These are phyloP conservation scores for Begonia fuchsioides DNA, from an alignment of 306 rosid species.

Conservation along the genomic window DNA sequence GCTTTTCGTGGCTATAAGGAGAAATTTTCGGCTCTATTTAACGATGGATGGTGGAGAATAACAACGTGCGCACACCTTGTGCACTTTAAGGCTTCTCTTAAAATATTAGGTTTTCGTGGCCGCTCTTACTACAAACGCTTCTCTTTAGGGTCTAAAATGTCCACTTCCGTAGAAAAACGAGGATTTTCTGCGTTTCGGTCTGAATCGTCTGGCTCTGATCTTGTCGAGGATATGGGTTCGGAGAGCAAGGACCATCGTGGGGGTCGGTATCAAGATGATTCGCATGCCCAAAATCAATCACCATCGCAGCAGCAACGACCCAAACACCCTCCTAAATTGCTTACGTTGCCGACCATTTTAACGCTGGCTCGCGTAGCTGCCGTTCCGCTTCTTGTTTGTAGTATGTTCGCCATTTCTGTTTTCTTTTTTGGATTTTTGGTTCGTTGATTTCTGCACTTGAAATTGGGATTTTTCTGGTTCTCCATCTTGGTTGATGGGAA, in stretches of 20 bases:
- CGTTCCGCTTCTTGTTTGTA: slow-evolving; percentile 61
- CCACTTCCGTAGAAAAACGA: slow-evolving; percentile 13
- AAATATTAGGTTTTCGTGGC: slow-evolving; percentile 17
- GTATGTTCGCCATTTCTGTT: slow-evolving; percentile 22
- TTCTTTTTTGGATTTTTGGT: not conserved
- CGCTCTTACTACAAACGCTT: slow-evolving; percentile 8
- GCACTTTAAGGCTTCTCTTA: slow-evolving; percentile 17
- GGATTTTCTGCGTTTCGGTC: slow-evolving; percentile 14
- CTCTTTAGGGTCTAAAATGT: slow-evolving; percentile 5
- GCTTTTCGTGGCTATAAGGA: not conserved
- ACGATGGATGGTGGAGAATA: slow-evolving; percentile 16
- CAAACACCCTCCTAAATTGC: slow-evolving; percentile 40
- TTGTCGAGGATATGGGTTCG: slow-evolving; percentile 40
- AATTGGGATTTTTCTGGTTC: slow-evolving; percentile 8
- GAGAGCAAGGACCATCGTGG: slow-evolving; percentile 26
- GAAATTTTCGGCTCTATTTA: slow-evolving; percentile 4
- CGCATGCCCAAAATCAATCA: slow-evolving; percentile 9
- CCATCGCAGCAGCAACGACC: slow-evolving; percentile 14
- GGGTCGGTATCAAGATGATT: slow-evolving; percentile 22
- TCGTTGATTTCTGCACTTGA: not conserved
- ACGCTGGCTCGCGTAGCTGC: slow-evolving; percentile 93
- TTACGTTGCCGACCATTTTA: slow-evolving; percentile 75
- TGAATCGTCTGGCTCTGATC: slow-evolving; percentile 22
- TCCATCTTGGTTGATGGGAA: too few species aligned
- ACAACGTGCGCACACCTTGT: slow-evolving; percentile 19